Evolutionary conservation across 495 filamentous ascomycete genomes (phyloP).

Genomic region (Lophiostoma macrostomum): DNA sequence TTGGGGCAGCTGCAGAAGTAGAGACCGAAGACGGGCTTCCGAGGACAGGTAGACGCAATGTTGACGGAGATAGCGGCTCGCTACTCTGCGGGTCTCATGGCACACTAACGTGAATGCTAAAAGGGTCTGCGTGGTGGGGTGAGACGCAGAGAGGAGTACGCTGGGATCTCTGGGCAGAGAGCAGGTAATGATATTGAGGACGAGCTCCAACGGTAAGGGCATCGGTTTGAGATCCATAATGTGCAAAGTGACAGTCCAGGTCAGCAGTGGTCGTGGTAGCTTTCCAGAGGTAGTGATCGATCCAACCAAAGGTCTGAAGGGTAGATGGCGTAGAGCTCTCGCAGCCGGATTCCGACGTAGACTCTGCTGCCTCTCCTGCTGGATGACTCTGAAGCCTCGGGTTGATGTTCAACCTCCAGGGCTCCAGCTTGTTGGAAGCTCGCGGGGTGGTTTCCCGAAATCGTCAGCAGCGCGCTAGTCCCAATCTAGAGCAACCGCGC

Average conservation of each 20-base stretch:
- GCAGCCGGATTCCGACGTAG: no score
- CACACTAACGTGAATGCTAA: conserved; percentile 24
- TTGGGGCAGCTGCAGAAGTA: conserved; percentile 9
- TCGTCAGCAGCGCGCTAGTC: no score
- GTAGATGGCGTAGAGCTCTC: no score
- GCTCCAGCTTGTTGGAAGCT: no score
- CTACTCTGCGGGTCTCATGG: conserved; percentile 16
- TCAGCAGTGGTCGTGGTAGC: not conserved
- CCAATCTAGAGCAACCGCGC: not conserved
- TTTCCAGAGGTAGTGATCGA: not conserved
- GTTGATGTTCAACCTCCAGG: no score
- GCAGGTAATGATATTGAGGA: conserved; percentile 15
- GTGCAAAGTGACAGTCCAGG: not conserved
- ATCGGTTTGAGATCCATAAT: conserved; percentile 18
- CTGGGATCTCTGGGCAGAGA: conserved; percentile 3
- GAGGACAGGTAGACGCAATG: conserved; percentile 16
- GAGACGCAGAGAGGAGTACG: conserved; percentile 4
- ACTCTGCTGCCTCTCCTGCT: no score
- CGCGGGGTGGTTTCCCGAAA: not conserved
- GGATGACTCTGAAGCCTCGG: no score
- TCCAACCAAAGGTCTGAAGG: no score
- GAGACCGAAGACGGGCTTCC: conserved; percentile 1
- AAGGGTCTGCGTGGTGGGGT: conserved; percentile 15
- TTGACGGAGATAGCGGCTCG: conserved; percentile 11
- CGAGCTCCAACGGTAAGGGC: conserved; percentile 19